Conservation (phyloP, 257 asterid genomes). For the Penstemon barbatus region DNA sequence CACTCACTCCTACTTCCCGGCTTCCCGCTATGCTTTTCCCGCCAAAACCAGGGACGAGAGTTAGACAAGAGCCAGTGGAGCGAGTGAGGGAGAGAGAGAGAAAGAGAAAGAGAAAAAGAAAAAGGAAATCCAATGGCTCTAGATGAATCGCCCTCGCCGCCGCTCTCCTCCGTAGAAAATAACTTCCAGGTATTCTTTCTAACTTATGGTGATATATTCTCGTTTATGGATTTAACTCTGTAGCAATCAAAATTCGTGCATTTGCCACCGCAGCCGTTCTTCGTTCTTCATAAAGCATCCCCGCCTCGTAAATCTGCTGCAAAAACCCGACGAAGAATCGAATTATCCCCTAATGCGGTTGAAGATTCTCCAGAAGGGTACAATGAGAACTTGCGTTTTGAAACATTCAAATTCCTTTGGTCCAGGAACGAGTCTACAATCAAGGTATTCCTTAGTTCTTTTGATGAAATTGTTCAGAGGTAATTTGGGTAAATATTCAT, state of each 20-base stretch:
- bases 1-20: not conserved
- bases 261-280: slow-evolving; percentile 61
- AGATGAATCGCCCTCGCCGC: slow-evolving; percentile 28
- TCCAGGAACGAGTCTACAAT: slow-evolving; percentile 59
- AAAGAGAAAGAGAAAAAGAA: not conserved
- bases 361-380: slow-evolving; percentile 28
- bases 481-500: not conserved
- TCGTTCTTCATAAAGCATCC: slow-evolving; percentile 75
- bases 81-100: not conserved
- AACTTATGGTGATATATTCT: not conserved
- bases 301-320: slow-evolving; percentile 43
- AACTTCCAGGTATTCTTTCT: slow-evolving; percentile 46
- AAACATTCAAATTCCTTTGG: slow-evolving; percentile 64
- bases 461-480: not conserved
- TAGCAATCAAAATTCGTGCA: not conserved
- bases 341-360: slow-evolving; percentile 40
- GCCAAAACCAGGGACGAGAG: slow-evolving; percentile 41
- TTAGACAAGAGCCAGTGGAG: slow-evolving; percentile 1
- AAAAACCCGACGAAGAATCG: slow-evolving; percentile 53
- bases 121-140: slow-evolving; percentile 35
- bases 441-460: slow-evolving; percentile 39
- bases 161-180: slow-evolving; percentile 29
- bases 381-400: slow-evolving; percentile 41
- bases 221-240: not conserved
- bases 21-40: slow-evolving; percentile 33